Conservation (phyloP, 495 filamentous ascomycete species). For the Penicillium pancosmium region DNA sequence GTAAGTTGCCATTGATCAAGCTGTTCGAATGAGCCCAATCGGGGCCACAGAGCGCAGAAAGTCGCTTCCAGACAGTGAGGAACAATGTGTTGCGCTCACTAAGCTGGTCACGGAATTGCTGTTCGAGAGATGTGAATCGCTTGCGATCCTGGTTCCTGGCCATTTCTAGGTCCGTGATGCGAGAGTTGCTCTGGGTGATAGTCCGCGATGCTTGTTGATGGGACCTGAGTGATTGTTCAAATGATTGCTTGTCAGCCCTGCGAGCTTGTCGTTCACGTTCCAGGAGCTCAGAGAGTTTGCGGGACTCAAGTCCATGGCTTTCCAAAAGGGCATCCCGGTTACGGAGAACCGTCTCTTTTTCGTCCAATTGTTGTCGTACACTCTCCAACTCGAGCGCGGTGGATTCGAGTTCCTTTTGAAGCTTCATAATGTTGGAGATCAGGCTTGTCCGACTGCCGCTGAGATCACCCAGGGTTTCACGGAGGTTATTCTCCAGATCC, state of each 20-base stretch:
- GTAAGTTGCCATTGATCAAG: constrained; percentile 83
- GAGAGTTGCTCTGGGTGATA: constrained; percentile 78
- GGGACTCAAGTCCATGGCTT: constrained; percentile 80
- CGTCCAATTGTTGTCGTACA: constrained; percentile 70
- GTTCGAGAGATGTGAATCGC: constrained; percentile 71
- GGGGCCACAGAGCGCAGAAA: constrained; percentile 81
- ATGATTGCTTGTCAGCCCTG: constrained; percentile 79
- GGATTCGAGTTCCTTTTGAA: constrained; percentile 84
- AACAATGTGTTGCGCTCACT: constrained; percentile 87
- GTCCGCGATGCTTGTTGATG: constrained; percentile 82
- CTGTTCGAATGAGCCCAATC: constrained; percentile 93
- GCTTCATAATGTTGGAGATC: constrained; percentile 81
- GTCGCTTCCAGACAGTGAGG: constrained; percentile 81
- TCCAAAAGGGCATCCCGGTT: constrained; percentile 93
- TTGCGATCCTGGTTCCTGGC: constrained; percentile 72
- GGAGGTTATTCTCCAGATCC: constrained; percentile 85
- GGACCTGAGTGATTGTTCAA: constrained; percentile 83
- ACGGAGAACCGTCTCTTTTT: constrained; percentile 86
- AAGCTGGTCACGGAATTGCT: constrained; percentile 80
- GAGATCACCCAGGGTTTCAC: constrained; percentile 80
- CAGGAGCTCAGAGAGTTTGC: constrained; percentile 82
- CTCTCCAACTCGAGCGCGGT: constrained; percentile 80
- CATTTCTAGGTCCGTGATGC: constrained; percentile 81
- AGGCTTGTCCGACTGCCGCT: constrained; percentile 86
- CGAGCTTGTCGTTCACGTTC: constrained; percentile 89